phyloP scores from a whole-genome alignment of 495 filamentous ascomycete genomes.

The Hyaloscypha bicolor region DNA sequence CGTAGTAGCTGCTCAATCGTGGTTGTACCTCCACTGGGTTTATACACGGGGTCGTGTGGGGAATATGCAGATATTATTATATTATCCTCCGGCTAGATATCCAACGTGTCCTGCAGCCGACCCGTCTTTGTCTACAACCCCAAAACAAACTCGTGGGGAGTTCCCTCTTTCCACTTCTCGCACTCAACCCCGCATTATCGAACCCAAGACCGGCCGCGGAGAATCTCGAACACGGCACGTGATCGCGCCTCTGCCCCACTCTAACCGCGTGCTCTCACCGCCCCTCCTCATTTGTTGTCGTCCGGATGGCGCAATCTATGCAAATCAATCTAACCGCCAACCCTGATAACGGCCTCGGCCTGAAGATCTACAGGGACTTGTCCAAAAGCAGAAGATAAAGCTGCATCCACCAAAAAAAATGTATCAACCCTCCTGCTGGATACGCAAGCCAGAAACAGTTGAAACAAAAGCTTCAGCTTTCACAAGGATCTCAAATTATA shows the following conservation, averaged over 20 bases:
- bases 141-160: neutral
- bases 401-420: neutral
- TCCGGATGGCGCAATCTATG: neutral
- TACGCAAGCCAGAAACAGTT: constrained; percentile 5
- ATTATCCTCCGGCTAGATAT: neutral
- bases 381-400: neutral
- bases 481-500: neutral
- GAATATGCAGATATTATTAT: neutral
- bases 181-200: neutral
- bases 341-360: neutral
- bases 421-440: neutral
- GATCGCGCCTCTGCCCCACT: neutral
- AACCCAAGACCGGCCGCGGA: neutral
- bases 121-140: neutral
- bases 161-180: neutral
- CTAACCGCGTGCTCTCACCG: neutral
- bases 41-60: neutral
- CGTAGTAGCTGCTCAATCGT: neutral
- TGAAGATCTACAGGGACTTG: neutral
- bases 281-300: constrained; percentile 1
- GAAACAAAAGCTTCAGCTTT: neutral
- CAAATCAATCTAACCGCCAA: neutral
- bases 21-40: neutral
- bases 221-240: neutral
- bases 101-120: neutral